Percentiles rank a stretch among this genome's conserved stretches.
Evolutionary conservation across 176 grass and related monocot species (phyloP).

Genomic region (Paspalum vaginatum): DNA sequence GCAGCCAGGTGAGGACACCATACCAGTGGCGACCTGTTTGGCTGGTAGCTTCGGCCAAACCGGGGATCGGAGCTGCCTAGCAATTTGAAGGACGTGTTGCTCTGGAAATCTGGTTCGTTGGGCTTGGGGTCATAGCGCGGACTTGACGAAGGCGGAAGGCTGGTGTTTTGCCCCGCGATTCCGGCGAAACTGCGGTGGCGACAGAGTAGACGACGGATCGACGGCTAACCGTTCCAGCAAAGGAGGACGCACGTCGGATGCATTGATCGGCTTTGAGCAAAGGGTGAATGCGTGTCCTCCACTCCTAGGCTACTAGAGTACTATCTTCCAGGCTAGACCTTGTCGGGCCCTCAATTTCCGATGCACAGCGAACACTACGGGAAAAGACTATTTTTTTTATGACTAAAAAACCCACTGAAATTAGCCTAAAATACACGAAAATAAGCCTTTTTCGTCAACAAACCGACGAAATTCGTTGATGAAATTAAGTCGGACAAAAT

Average conservation of each 20-base stretch:
- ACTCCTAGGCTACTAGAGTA: no score
- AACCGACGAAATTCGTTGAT: no score
- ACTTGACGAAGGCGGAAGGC: background rate
- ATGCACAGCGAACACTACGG: no score
- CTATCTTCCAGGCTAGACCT: no score
- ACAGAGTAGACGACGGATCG: background rate
- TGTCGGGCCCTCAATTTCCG: no score
- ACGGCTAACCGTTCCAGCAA: background rate
- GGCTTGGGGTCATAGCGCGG: background rate
- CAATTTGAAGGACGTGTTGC: background rate
- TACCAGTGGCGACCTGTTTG: background rate
- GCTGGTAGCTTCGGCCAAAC: background rate
- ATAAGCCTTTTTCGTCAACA: no score
- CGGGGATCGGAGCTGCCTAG: background rate
- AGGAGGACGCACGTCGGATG: background rate
- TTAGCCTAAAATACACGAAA: no score
- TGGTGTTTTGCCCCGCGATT: slow-evolving; percentile 3
- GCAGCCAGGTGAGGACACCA: background rate
- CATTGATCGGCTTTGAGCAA: background rate
- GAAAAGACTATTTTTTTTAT: no score
- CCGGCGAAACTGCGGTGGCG: background rate
- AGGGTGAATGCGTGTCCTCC: no score
- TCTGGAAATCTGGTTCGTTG: background rate
- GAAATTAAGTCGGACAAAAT: no score
- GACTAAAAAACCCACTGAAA: no score